A percentile compares a stretch with the other conserved stretches of the same genome.
Conservation (phyloP, 805 yeast species). For the Metschnikowia henanensis region DNA sequence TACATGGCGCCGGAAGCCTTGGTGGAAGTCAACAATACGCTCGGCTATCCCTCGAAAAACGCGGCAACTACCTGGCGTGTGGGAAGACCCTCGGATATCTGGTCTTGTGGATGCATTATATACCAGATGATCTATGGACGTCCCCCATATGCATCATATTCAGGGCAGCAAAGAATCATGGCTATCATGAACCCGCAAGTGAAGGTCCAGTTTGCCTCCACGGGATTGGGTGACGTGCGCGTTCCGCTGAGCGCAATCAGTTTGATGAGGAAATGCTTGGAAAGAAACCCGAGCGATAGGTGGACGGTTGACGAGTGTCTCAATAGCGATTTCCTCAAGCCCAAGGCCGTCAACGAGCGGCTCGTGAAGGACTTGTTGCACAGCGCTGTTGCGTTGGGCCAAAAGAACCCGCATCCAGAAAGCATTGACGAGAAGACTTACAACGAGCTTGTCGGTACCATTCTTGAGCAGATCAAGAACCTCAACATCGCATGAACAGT, state of each 20-base stretch:
- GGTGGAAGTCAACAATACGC: conserved; percentile 50
- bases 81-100: conserved; percentile 93
- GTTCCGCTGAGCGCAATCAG: conserved; percentile 73
- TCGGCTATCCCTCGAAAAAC: conserved; percentile 17
- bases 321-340: conserved; percentile 65
- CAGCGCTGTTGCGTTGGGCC: conserved; percentile 76
- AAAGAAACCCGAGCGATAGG: conserved; percentile 67
- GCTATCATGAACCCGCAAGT: conserved; percentile 88
- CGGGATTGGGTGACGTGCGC: conserved; percentile 57
- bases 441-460: conserved; percentile 47
- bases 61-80: conserved; percentile 57
- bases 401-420: conserved; percentile 37
- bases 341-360: conserved; percentile 66
- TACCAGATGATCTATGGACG: conserved; percentile 94
- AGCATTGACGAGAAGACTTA: conserved; percentile 39
- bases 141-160: conserved; percentile 83
- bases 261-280: conserved; percentile 68
- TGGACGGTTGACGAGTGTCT: conserved; percentile 64
- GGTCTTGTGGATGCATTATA: conserved; percentile 97
- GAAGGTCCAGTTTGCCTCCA: conserved; percentile 62
- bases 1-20: conserved; percentile 98
- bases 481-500: conserved; percentile 30
- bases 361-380: conserved; percentile 70
- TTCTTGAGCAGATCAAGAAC: conserved; percentile 52
- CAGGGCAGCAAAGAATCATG: conserved; percentile 72